Conservation (phyloP, 768 basidiomycete genomes). For the Russula sp. region DNA sequence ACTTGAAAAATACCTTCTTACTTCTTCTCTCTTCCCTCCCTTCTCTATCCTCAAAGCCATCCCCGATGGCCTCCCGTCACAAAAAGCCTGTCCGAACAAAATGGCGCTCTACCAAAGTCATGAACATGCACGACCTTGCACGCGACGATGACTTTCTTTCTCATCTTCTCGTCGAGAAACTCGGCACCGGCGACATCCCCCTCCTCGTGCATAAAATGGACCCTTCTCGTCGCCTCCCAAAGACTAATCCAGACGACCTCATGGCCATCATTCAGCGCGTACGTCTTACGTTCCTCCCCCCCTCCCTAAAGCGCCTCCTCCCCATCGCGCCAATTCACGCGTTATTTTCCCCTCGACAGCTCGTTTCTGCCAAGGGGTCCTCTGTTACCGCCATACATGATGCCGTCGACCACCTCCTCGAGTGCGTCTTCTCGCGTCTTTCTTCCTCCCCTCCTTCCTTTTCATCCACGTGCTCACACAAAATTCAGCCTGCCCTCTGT, state of each 20-base stretch:
- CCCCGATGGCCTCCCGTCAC: slow-evolving; percentile 4
- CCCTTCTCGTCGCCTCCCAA: slow-evolving; percentile 65
- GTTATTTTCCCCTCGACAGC: slow-evolving; percentile 35
- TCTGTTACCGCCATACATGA: slow-evolving; percentile 55
- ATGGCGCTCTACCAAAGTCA: slow-evolving; percentile 83
- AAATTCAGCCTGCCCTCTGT: slow-evolving; percentile 58
- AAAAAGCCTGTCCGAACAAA: slow-evolving; percentile 3
- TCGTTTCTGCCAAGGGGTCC: slow-evolving; percentile 51
- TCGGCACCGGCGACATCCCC: slow-evolving; percentile 75
- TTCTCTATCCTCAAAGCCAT: slow-evolving; percentile 6
- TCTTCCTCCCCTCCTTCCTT: slow-evolving; percentile 27
- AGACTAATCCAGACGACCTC: slow-evolving; percentile 62
- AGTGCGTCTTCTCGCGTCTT: slow-evolving; percentile 43
- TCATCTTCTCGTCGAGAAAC: slow-evolving; percentile 83
- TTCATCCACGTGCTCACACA: slow-evolving; percentile 1
- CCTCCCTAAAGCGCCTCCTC: slow-evolving; percentile 19
- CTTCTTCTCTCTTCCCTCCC: slow-evolving; percentile 10
- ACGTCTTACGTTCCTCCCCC: slow-evolving; percentile 28
- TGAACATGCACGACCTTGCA: slow-evolving; percentile 87
- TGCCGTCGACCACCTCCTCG: slow-evolving; percentile 73
- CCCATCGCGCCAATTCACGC: slow-evolving; percentile 22
- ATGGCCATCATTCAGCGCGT: slow-evolving; percentile 76
- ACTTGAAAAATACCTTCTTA: background rate
- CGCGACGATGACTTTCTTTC: slow-evolving; percentile 89
- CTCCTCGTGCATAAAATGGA: slow-evolving; percentile 91